These are phyloP conservation scores for Boletus bicolor DNA, from an alignment of 768 basidiomycete genomes.

Conservation along the genomic window DNA sequence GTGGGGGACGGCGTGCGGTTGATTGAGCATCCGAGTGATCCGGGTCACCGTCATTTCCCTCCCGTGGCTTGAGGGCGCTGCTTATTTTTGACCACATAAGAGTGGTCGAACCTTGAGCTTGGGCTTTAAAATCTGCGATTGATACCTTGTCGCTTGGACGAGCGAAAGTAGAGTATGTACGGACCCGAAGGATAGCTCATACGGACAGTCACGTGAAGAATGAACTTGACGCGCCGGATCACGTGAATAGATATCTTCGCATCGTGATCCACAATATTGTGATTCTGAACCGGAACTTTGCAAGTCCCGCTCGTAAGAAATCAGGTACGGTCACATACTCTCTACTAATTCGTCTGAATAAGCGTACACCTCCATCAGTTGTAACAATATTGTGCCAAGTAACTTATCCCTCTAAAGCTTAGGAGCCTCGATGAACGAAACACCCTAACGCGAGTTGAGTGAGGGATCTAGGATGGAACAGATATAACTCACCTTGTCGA, in stretches of 20 bases:
- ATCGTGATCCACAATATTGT: too few species aligned
- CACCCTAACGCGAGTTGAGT: conserved; percentile 17
- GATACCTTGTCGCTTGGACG: neutral
- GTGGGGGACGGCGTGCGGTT: conserved; percentile 41
- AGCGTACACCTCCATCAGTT: conserved; percentile 6
- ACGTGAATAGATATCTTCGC: conserved; percentile 17
- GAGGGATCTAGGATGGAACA: neutral
- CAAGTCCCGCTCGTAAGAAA: neutral
- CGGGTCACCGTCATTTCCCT: conserved; percentile 20
- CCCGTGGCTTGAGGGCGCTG: conserved; percentile 48
- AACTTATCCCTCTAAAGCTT: conserved; percentile 24
- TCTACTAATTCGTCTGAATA: conserved; percentile 7
- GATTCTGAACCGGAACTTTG: too few species aligned
- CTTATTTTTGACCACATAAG: conserved; percentile 64
- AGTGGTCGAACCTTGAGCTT: conserved; percentile 1
- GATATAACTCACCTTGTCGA: conserved; percentile 53
- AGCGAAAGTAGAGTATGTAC: neutral
- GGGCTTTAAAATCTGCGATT: neutral
- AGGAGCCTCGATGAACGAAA: conserved; percentile 24
- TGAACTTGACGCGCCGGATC: conserved; percentile 28
- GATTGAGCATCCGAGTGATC: conserved; percentile 16
- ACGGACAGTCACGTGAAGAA: conserved; percentile 26
- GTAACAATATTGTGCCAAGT: neutral
- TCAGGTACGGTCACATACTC: neutral
- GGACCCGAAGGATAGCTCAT: neutral